These are phyloP conservation scores for Boletus subparvulus DNA, from an alignment of 768 basidiomycete genomes.

Conservation along the genomic window DNA sequence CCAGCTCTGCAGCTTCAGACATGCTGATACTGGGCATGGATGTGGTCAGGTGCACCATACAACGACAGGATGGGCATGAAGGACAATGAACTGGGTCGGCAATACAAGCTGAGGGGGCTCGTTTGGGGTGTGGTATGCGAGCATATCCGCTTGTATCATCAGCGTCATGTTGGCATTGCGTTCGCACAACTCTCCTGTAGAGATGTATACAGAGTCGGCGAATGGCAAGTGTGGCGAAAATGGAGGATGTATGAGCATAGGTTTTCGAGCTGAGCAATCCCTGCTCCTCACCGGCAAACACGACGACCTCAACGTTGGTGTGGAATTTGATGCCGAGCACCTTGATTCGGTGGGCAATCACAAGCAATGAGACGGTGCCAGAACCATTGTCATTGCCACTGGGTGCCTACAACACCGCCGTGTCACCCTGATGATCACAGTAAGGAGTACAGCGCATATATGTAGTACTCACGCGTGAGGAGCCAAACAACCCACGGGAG, in stretches of 20 bases:
- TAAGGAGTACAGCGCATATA: neutral
- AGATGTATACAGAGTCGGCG: neutral
- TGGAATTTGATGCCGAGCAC: slow-evolving; percentile 67
- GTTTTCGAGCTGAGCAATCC: slow-evolving; percentile 76
- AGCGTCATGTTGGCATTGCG: slow-evolving; percentile 66
- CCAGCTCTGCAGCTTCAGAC: slow-evolving; percentile 70
- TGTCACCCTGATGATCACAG: neutral
- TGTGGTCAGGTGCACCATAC: neutral
- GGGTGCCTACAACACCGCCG: slow-evolving; percentile 27
- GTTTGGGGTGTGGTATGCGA: slow-evolving; percentile 73
- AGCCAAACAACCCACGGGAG: slow-evolving; percentile 86
- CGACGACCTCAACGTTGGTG: slow-evolving; percentile 74
- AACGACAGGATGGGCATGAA: neutral
- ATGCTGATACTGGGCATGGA: slow-evolving; percentile 65
- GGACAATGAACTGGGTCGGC: slow-evolving; percentile 56
- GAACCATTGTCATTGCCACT: slow-evolving; percentile 67
- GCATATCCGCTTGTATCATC: slow-evolving; percentile 93
- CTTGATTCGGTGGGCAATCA: slow-evolving; percentile 74
- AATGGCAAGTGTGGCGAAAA: neutral
- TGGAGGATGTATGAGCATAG: slow-evolving; percentile 66
- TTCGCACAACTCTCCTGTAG: slow-evolving; percentile 55
- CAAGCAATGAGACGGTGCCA: slow-evolving; percentile 70
- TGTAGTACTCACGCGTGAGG: slow-evolving; percentile 46
- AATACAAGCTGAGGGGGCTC: slow-evolving; percentile 86
- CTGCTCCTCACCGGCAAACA: slow-evolving; percentile 92